Base-by-base conservation (phyloP, 495 filamentous ascomycete genomes). In the Mycothermus thermophilus region DNA sequence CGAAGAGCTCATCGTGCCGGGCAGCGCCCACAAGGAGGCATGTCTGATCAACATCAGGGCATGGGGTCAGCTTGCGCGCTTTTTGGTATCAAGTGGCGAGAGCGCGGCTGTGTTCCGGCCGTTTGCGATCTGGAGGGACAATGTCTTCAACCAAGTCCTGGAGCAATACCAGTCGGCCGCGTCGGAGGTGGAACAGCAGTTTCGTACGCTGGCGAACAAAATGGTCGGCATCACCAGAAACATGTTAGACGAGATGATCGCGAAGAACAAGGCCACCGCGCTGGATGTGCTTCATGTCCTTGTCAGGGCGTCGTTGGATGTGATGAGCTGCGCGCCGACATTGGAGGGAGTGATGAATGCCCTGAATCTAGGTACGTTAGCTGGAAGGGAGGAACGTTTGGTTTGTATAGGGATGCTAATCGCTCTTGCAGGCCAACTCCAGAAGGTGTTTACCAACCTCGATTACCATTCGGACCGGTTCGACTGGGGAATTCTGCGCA, bases 11-110 rank as follows among this genome's bases (percentile, higher is more conserved):
- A 80, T 96, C n/a, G 59, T 79, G 36, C 75, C 87, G 14, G 69
- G 72, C 13, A 75, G 47, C 21, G 92, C 88, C 3, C 90, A 97
- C 52, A 74, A 72, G 38, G 80, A 88, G 61, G 86, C 82, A 3
- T 93, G 82, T 51, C 69, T 75, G 32, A 79, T 95, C 42, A 94
- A 75, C 31, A 57, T 96, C 10, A 71, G 77, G 21, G 71, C 84
- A 10, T 95, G 88, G 88, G 61, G 65, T 30, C 76, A 82, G 48
- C 69, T 96, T 22, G 71, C 79, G 6, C 67, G 72, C 7, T 94
- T 85, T 48, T 74, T 88, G 41, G 47, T 85, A 4, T 75, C 77
- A 0, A 72, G 63, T 0, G 51, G 68, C 14, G 70, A 77, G 41
- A 61, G 69, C 30, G 42, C 55, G 5, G 52, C 51, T 7, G 60